Evolutionary conservation across 768 basidiomycete genomes (phyloP), one percentile per base, ranked within the genome.

Genomic region (Pleurotus tuber-regium): DNA sequence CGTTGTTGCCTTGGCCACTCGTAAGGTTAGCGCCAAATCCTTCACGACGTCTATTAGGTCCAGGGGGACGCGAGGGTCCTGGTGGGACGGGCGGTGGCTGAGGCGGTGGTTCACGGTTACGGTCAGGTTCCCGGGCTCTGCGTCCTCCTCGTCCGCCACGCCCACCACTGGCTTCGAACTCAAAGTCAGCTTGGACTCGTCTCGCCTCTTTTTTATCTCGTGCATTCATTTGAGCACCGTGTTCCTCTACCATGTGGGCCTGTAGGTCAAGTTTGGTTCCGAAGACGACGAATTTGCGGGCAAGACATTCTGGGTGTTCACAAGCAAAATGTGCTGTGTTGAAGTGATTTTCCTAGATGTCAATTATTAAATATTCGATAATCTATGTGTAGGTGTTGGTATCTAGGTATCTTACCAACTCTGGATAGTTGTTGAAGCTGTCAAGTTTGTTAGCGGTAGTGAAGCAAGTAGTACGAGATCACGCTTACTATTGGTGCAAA

Each of bases 231-330:
- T 83, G 83, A 1, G 75, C 79, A 7, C 85, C 87, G 54, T 95
- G 92, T 47, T 83, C 86, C 48, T 89, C 85, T 8, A 98, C 86
- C 70, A 87, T 86, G 65, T 99, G 97, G 0, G 86, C 96, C 66
- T 93, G 84, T 30, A 98, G 82, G 63, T 99, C 97, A 9, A 99
- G 71, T 11, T 82, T 76, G 3, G 87, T 86, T 33, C 83, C 83
- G 66, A 98, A 98, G 10, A 98, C 97, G 54, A 98, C 89, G 57
- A 99, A 99, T 69, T 97, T 98, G 59, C 82, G 86, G 4, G 83
- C 84, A 39, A 86, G 82, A 62, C 96, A 99, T 31, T 73, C 64
- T 0, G 82, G 56, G 52, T 92, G 84, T 2, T 70, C 73, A 65
- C 96, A 99, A 4, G 88, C 86, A 64, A 80, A 79, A 65, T 99